Base-by-base conservation (phyloP, 495 filamentous ascomycete genomes). In the Bryoglossum gracile region DNA sequence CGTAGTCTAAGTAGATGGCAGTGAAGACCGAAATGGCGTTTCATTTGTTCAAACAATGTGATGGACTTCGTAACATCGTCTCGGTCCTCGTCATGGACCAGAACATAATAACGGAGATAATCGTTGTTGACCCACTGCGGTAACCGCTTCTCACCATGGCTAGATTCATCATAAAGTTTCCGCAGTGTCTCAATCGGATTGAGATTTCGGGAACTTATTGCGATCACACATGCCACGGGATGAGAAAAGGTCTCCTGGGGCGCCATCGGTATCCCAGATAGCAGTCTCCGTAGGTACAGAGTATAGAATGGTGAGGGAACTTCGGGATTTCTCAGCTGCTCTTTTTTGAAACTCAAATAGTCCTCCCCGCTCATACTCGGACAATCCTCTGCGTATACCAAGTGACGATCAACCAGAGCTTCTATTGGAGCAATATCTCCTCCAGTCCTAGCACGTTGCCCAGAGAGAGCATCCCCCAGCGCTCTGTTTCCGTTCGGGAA, bases 71-170 rank as follows among this genome's bases (percentile, higher is more conserved):
- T 74, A 42, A 96, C 92, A 59, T 97, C 89, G 58, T 94, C 89
- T 34, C 75, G 77, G 53, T 97, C 94, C 62, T 98, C 92, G 56
- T 98, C 92, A 56, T 98, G 94, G n/a, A 98, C 80, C 18, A 98
- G 73, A 13, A 98, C 85, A 65, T 98, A 97, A 61, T 98, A 98
- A 46, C 92, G 76, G 43, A 98, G 74, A 62, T 87, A 96, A 28
- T 96, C 90, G 21, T 80, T 80, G 54, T 91, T 77, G 0, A 96
- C 81, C 83, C 89, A 98, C 17, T 72, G 68, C 1, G 92, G 91
- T 50, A 89, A 60, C 37, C 76, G 68, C 51, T 71, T 74, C 37
- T 78, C 75, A 0, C 87, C 86, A 28, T 73, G 73, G 37, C 74
- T 84, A 13, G 88, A 89, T 43, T 86, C 80, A 5, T 69, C 72